Evolutionary conservation across 805 yeast species (phyloP), one percentile per base, ranked within the genome.

Genomic region (Myxozyma neotropica): DNA sequence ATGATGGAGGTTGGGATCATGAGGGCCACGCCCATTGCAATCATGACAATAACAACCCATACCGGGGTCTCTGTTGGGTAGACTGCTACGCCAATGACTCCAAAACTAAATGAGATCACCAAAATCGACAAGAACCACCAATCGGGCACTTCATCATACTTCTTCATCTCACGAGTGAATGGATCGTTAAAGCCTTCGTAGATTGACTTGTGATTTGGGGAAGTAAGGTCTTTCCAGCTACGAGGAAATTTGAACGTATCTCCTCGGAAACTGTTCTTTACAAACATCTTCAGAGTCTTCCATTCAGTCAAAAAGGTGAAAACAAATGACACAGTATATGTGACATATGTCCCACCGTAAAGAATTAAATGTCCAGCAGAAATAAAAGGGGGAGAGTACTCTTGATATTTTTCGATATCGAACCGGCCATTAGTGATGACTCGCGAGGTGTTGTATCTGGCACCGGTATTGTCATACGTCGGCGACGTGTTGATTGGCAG

Each of bases 101-200:
- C 59, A 19, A 55, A n/a, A n/a, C 45, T 71, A 57, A 70, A 78
- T 71, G 79, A 73, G 42, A 80, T 72, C 1, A 76, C 61, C 8
- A 83, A 74, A 29, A 85, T 75, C 8, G 74, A 63, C 7, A 60
- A 3, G 33, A 51, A 59, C 64, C 64, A 59, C 58, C 53, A 56
- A 39, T 57, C 64, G 7, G 95, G 94, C 19, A 85, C 89, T 64
- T 86, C 90, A 36, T 78, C 78, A 70, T 86, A 86, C 55, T 71
- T 74, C 43, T 67, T 69, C 83, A 81, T 83, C 65, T 82, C 24
- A 4, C 45, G 42, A 1, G 65, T 53, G 27, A 58, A 26, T 2
- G 65, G 65, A 38, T 61, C 65, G 19, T 45, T 24, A 26, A 53
- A 59, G 3, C 88, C 92, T 21, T 83, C 88, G 63, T 85, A 57